Conservation (phyloP, 1,139 yeast genomes). For the Candida neerlandica region DNA sequence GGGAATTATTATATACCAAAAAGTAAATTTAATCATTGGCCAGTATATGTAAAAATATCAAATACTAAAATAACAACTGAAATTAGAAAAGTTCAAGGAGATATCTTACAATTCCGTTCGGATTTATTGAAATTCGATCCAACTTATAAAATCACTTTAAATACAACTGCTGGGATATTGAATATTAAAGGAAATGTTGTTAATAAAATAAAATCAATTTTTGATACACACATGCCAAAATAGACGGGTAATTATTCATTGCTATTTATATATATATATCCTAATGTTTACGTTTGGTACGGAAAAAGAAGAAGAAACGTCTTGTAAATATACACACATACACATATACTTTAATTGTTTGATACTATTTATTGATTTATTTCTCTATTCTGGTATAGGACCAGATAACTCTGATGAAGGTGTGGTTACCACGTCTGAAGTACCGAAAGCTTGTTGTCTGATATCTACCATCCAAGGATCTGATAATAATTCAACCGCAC, state of each 20-base stretch:
- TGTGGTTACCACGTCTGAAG: slow-evolving; percentile 38
- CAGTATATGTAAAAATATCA: slow-evolving; percentile 63
- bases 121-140: slow-evolving; percentile 52
- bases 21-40: slow-evolving; percentile 64
- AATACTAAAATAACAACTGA: slow-evolving; percentile 61
- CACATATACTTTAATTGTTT: not conserved
- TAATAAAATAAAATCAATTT: slow-evolving; percentile 39
- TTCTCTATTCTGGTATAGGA: slow-evolving; percentile 2
- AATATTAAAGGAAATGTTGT: slow-evolving; percentile 64
- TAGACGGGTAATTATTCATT: too few species aligned
- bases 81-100: slow-evolving; percentile 65
- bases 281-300: too few species aligned
- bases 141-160: slow-evolving; percentile 42
- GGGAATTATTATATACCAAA: slow-evolving; percentile 53
- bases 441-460: slow-evolving; percentile 63
- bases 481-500: slow-evolving; percentile 80
- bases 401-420: slow-evolving; percentile 38
- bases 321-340: slow-evolving; percentile 9
- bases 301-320: not conserved
- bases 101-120: slow-evolving; percentile 55
- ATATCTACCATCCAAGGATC: slow-evolving; percentile 91
- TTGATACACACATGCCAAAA: slow-evolving; percentile 24
- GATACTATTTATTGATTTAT: not conserved
- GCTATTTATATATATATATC: not conserved
- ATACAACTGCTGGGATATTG: slow-evolving; percentile 40